These are phyloP conservation scores for Ramaria sp. DNA, from an alignment of 768 basidiomycete species.

Conservation along the genomic window DNA sequence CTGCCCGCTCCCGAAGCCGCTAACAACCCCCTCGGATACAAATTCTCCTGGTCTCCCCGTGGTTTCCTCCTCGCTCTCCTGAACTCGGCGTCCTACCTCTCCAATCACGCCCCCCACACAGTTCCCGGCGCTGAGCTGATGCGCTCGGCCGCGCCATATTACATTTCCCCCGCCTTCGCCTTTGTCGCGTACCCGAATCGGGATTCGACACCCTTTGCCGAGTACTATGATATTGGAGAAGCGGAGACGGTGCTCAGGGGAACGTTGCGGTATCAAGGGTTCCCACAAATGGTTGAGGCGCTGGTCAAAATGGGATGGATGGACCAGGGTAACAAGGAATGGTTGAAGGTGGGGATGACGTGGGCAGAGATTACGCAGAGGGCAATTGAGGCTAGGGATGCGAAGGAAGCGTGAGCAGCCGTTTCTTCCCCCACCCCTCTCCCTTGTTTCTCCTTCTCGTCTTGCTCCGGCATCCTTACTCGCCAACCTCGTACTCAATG, in stretches of 20 bases:
- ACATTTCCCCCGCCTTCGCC: constrained; percentile 88
- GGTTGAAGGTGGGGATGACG: constrained; percentile 61
- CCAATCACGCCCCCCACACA: constrained; percentile 49
- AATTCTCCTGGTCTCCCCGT: constrained; percentile 94
- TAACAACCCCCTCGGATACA: constrained; percentile 95
- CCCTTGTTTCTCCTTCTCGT: not conserved
- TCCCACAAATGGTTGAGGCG: constrained; percentile 88
- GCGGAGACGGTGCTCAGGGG: constrained; percentile 89
- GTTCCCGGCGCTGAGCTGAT: constrained; percentile 80
- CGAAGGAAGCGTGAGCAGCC: constrained; percentile 53
- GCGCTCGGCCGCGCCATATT: constrained; percentile 86
- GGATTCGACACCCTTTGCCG: constrained; percentile 81
- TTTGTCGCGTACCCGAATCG: constrained; percentile 98
- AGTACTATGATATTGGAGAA: constrained; percentile 90
- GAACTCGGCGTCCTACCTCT: constrained; percentile 78
- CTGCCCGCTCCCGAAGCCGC: constrained; percentile 87
- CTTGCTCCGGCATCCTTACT: too few relatives aligned
- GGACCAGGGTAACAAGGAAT: constrained; percentile 63
- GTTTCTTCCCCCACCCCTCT: not conserved
- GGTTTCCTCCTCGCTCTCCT: constrained; percentile 92
- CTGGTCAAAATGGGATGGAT: constrained; percentile 86
- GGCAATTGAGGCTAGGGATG: constrained; percentile 55
- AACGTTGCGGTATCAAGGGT: constrained; percentile 90
- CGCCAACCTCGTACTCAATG: not conserved
- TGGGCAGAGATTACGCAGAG: constrained; percentile 81